Evolutionary conservation across 768 basidiomycete species (phyloP), one percentile per base, ranked within the genome.

Genomic region (Amanita jacksonii): DNA sequence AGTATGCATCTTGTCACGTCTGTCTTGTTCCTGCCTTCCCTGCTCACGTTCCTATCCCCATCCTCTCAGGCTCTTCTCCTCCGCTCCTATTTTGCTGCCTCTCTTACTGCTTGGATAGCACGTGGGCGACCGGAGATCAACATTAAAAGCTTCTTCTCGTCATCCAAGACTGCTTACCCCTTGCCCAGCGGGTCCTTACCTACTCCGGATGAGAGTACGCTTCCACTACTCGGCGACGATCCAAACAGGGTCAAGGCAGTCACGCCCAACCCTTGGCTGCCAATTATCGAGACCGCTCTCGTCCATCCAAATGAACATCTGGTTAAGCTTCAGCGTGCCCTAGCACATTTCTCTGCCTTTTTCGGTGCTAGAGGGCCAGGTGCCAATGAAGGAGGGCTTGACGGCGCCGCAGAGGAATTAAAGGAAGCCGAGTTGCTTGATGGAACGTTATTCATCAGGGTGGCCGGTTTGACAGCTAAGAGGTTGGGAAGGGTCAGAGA

Each of bases 1-100:
- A 85, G 81, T 10, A 75, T 80, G 62, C 84, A 77, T 50, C 60
- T 79, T 1, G 70, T 84, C 30, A 87, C 83, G 0, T 81, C 81
- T 3, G 66, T 74, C 3, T 53, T 81, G 16, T 81, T 84, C 64
- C 54, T 82, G 20, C 66, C 76, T 0, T 72, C 79, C 1, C 45
- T 77, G 33, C 51, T 70, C 25, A 65, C 65, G 0, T 51, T 51
- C 25, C 57, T 76, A 39, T 57, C 65, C 4, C 66, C 66, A 0
- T 32, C 56, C 1, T 76, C 74, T 0, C 70, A 75, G 45, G 63
- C 62, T 3, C 57, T 73, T 12, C 63, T 85, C 10, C 67, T 87
- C n/a, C 73, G 72, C 6, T 62, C 69, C 1, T 81, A 81, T 60
- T 71, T 85, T 51, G 60, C 69, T 5, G 60, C 65, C 16, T 61